Evolutionary conservation across 1,284 basidiomycete species (phyloP), one percentile per base, ranked within the genome.

Genomic region (Mycosarcoma maydis): DNA sequence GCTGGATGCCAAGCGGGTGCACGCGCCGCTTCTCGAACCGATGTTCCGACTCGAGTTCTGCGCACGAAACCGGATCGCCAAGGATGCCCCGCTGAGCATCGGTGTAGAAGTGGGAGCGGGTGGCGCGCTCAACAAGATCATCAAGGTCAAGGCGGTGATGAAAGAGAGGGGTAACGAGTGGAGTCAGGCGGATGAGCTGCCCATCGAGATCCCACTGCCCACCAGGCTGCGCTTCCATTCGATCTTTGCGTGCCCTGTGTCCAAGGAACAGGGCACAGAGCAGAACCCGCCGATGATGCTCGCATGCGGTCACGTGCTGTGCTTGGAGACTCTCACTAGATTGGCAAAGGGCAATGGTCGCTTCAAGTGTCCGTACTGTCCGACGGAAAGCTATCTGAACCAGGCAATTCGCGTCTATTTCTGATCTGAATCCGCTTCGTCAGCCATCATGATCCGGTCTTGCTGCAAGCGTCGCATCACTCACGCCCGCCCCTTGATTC

Each of bases 271-370:
- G 83, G 89, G 92, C 13, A 95, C 92, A 1, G 90, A 94, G 48
- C 82, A 86, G 57, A 99, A 98, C 81, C 96, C 94, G 19, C 95
- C 95, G 0, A 96, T 96, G 92, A 94, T 97, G 91, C 89, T 98
- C 85, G 84, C 86, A 1, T 98, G 95, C 80, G 95, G 95, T 1
- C 96, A 99, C 50, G 73, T 73, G 27, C 27, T 77, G 10, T 78
- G 75, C 42, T 48, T 61, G 17, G 77, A 80, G 37, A 67, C 67
- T 29, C 60, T 80, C n/a, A 66, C 55, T 5, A 30, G 71, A 20
- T 37, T 80, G 9, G 71, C 58, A 77, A 96, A 95, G 83, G 87
- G 90, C 22, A 88, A 87, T 75, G 90, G 90, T 6, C 48, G 76
- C 5, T 75, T 81, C 58, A 81, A 81, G 45, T 80, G 79, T 29